These are phyloP conservation scores for Botrytis byssoidea DNA, from an alignment of 2,329 filamentous ascomycete genomes.

Conservation along the genomic window DNA sequence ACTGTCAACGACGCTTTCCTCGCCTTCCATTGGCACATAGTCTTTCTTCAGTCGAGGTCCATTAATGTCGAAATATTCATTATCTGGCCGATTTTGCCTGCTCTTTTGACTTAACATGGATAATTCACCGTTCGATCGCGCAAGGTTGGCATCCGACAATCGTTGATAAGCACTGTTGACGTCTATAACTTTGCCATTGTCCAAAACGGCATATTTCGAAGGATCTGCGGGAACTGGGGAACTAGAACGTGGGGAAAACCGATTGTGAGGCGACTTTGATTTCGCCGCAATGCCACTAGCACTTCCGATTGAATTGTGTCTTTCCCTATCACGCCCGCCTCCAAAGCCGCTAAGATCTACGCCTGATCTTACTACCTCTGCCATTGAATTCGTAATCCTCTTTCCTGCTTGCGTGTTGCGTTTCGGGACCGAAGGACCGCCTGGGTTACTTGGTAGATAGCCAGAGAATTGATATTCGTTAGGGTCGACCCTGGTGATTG, in stretches of 20 bases:
- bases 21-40: constrained; percentile 32
- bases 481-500: constrained; percentile 41
- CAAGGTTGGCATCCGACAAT: constrained; percentile 69
- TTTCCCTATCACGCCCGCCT: constrained; percentile 32
- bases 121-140: constrained; percentile 61
- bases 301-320: constrained; percentile 31
- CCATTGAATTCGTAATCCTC: constrained; percentile 45
- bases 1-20: constrained; percentile 35
- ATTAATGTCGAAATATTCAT: constrained; percentile 25
- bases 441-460: constrained; percentile 52
- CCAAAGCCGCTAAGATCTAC: constrained; percentile 49
- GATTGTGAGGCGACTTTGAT: constrained; percentile 37
- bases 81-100: constrained; percentile 30
- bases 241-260: constrained; percentile 34
- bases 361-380: constrained; percentile 52
- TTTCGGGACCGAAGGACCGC: constrained; percentile 46
- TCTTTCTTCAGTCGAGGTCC: constrained; percentile 36
- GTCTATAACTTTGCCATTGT: constrained; percentile 62
- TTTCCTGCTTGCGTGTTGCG: constrained; percentile 50
- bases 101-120: constrained; percentile 43
- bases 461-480: constrained; percentile 62
- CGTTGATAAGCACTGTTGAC: constrained; percentile 68
- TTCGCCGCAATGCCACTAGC: constrained; percentile 30
- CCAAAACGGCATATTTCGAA: constrained; percentile 47
- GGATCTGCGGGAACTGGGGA: constrained; percentile 39